Evolutionary conservation across 768 basidiomycete species (phyloP).

Genomic region (Collybia sordida): DNA sequence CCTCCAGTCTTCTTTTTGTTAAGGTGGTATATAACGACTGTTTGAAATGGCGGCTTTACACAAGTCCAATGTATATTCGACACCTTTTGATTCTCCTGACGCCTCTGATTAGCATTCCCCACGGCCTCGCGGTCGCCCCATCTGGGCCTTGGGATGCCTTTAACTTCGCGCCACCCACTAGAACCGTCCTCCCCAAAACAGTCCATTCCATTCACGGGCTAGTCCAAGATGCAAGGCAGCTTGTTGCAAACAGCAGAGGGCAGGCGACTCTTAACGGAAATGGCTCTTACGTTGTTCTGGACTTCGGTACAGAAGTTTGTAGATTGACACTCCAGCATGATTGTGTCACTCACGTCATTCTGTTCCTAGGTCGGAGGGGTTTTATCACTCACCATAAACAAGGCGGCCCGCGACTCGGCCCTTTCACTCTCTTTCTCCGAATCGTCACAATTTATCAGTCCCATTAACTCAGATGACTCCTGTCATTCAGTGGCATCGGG

Average conservation of each 20-base stretch:
- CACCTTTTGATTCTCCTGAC: neutral
- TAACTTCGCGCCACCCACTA: slow-evolving; percentile 36
- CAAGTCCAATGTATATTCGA: neutral
- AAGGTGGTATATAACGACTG: too few species aligned
- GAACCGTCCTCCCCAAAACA: slow-evolving; percentile 28
- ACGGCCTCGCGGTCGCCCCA: slow-evolving; percentile 26
- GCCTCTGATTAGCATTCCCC: slow-evolving; percentile 1
- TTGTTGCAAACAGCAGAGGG: slow-evolving; percentile 19
- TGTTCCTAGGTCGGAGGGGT: slow-evolving; percentile 29
- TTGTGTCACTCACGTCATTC: neutral
- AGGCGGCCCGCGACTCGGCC: slow-evolving; percentile 25
- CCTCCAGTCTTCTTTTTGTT: too few species aligned
- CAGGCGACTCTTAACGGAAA: slow-evolving; percentile 26
- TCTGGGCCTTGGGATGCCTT: slow-evolving; percentile 43
- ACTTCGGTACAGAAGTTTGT: slow-evolving; percentile 37
- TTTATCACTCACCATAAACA: slow-evolving; percentile 26
- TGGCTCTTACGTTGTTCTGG: slow-evolving; percentile 35
- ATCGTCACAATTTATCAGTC: slow-evolving; percentile 46
- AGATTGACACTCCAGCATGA: neutral
- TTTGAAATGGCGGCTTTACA: neutral
- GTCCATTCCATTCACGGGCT: slow-evolving; percentile 24
- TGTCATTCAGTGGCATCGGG: slow-evolving; percentile 21
- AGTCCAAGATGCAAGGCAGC: slow-evolving; percentile 22
- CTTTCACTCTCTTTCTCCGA: slow-evolving; percentile 52
- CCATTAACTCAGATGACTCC: slow-evolving; percentile 41